Evolutionary conservation across 148 eudicot genomes (phyloP).

Genomic region (Diospyros lotus): DNA sequence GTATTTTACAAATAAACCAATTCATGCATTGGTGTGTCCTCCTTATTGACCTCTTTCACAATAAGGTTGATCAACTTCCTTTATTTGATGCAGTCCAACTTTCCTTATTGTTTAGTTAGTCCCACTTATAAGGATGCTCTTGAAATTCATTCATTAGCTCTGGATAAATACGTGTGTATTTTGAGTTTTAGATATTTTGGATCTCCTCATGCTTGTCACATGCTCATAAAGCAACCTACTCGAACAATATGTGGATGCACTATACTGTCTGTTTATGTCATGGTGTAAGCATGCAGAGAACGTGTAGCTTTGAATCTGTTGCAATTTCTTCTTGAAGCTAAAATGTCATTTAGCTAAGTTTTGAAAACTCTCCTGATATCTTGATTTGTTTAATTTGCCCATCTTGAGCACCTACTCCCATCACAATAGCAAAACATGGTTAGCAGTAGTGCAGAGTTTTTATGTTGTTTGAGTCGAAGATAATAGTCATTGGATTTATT

Average conservation of each 20-base stretch:
- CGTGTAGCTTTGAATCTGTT: not conserved
- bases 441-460: too few relatives aligned
- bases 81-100: not conserved
- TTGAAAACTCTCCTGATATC: not conserved
- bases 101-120: not conserved
- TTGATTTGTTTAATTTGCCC: not conserved
- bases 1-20: not conserved
- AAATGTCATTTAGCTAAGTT: not conserved
- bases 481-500: not conserved
- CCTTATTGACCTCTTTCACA: not conserved
- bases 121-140: not conserved
- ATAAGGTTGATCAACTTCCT: not conserved
- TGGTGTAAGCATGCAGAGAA: not conserved
- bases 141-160: not conserved
- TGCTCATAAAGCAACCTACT: not conserved
- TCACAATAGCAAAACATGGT: not conserved
- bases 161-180: not conserved
- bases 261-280: not conserved
- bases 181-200: not conserved
- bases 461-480: not conserved
- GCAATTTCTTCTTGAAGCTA: not conserved
- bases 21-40: not conserved
- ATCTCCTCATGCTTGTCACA: not conserved
- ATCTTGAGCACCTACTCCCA: not conserved
- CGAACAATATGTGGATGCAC: not conserved